Conservation (phyloP, 345 rosid genomes). For the Acer saccharum region DNA sequence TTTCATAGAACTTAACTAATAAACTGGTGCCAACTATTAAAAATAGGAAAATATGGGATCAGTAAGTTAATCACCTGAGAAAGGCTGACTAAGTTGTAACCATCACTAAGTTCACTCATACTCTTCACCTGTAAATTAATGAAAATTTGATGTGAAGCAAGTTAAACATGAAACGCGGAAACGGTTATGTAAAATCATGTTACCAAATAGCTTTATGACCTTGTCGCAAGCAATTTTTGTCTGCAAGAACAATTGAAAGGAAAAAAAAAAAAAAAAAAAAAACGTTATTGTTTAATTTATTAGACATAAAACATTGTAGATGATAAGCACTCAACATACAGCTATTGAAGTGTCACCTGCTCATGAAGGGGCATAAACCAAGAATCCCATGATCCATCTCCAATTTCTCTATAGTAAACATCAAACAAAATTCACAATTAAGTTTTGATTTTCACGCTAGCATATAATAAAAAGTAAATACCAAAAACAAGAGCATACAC, state of each 20-base stretch:
- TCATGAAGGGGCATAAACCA: constrained; percentile 84
- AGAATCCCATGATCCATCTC: constrained; percentile 92
- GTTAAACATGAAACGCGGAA: constrained; percentile 14
- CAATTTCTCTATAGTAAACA: constrained; percentile 62
- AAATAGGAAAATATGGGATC: background rate
- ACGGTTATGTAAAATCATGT: background rate
- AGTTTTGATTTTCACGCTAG: background rate
- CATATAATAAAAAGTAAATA: background rate
- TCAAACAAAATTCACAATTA: background rate
- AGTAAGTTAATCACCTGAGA: constrained; percentile 60
- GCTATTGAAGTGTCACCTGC: constrained; percentile 50
- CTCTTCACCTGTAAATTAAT: constrained; percentile 57
- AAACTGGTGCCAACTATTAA: background rate
- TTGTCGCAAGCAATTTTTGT: constrained; percentile 77
- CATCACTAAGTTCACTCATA: constrained; percentile 65
- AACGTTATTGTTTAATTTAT: constrained; percentile 5
- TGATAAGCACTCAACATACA: constrained; percentile 6
- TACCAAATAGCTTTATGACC: constrained; percentile 47
- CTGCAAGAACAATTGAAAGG: constrained; percentile 47
- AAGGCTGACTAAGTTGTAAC: constrained; percentile 84
- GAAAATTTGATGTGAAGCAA: constrained; percentile 9
- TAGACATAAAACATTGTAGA: constrained; percentile 9
- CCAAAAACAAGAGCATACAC: constrained; percentile 53
- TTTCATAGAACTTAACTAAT: background rate
- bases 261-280: background rate